These are phyloP conservation scores for Kwoniella europaea DNA, from an alignment of 768 basidiomycete species.

Conservation along the genomic window DNA sequence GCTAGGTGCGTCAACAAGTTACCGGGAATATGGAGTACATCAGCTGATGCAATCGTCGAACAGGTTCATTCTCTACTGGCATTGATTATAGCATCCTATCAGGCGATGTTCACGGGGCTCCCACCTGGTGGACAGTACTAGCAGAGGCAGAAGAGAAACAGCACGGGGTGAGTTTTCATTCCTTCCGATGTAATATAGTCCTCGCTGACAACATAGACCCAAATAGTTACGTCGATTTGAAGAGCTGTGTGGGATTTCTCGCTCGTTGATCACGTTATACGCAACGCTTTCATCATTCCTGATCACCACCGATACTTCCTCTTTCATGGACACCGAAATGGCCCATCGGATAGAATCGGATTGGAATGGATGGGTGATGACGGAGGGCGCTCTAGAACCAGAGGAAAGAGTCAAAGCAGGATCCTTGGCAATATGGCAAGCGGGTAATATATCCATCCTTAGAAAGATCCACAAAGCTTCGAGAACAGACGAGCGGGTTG, in stretches of 20 bases:
- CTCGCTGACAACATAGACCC: not conserved
- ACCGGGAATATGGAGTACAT: not conserved
- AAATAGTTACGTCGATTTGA: not conserved
- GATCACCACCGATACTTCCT: not conserved
- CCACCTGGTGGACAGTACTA: not conserved
- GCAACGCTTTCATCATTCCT: not conserved
- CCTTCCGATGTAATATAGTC: no score
- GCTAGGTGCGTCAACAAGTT: not conserved
- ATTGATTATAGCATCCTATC: not conserved
- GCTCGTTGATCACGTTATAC: not conserved
- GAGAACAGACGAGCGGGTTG: conserved; percentile 18
- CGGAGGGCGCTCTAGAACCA: not conserved
- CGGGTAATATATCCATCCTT: conserved; percentile 22
- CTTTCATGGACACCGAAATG: not conserved
- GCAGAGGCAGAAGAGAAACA: conserved; percentile 4
- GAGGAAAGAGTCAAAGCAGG: conserved; percentile 4
- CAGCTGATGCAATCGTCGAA: not conserved
- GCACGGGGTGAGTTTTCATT: not conserved
- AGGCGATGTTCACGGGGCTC: not conserved
- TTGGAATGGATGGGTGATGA: not conserved
- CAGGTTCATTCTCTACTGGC: not conserved
- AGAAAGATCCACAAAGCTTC: conserved; percentile 8
- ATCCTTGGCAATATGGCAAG: conserved; percentile 37
- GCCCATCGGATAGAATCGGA: conserved; percentile 16
- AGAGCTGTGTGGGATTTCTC: conserved; percentile 2